These are phyloP conservation scores for Colletotrichum liaoningense DNA, from an alignment of 2,329 filamentous ascomycete genomes.

Conservation along the genomic window DNA sequence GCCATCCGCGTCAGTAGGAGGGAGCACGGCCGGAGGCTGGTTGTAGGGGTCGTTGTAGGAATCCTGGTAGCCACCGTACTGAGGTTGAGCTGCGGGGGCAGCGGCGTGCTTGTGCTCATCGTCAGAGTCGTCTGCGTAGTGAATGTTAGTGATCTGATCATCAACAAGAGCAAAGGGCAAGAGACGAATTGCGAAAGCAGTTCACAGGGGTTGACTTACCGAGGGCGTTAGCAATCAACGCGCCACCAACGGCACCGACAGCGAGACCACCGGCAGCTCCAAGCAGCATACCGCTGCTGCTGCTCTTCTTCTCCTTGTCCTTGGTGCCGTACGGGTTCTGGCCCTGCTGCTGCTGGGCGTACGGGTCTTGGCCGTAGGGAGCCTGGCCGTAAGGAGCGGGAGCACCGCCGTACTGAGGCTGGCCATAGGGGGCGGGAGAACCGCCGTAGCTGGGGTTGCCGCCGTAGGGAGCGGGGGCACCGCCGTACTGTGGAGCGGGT, in stretches of 20 bases:
- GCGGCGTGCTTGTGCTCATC: slow-evolving; percentile 33
- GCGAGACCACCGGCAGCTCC: slow-evolving; percentile 71
- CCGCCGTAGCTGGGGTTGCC: slow-evolving; percentile 17
- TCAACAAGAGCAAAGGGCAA: neutral
- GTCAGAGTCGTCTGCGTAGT: slow-evolving; percentile 33
- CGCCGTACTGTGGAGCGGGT: slow-evolving; percentile 31
- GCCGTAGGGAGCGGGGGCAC: slow-evolving; percentile 25
- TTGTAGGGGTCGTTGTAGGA: slow-evolving; percentile 33
- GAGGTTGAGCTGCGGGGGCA: slow-evolving; percentile 30
- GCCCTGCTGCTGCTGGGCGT: slow-evolving; percentile 24
- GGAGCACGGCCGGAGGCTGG: slow-evolving; percentile 49
- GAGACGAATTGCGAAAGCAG: neutral
- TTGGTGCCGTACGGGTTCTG: slow-evolving; percentile 38
- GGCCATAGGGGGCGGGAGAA: slow-evolving; percentile 25
- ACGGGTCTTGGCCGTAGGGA: slow-evolving; percentile 37
- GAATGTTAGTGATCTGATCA: neutral
- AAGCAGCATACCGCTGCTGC: slow-evolving; percentile 66
- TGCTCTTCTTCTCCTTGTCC: slow-evolving; percentile 53
- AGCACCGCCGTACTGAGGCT: slow-evolving; percentile 26
- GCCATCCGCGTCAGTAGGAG: slow-evolving; percentile 53
- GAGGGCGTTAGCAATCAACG: slow-evolving; percentile 66
- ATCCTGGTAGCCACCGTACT: slow-evolving; percentile 32
- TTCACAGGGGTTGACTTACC: slow-evolving; percentile 51
- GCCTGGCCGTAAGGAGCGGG: slow-evolving; percentile 20
- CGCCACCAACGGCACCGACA: slow-evolving; percentile 67